Conservation (phyloP, 2,329 filamentous ascomycete species). For the Xylaria sp. region DNA sequence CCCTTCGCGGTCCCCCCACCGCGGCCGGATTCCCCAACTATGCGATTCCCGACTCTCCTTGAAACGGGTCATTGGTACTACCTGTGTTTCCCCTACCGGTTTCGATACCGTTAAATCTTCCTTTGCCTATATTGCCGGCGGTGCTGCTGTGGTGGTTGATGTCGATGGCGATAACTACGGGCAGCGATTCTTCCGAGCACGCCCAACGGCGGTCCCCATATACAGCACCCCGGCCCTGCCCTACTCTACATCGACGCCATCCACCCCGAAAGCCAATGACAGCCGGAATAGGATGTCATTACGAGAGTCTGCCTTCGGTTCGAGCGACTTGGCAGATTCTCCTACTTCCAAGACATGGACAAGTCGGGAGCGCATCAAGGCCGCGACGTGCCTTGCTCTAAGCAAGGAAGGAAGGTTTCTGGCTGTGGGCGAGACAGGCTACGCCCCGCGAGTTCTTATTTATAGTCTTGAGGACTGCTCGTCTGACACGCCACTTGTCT, state of each 20-base stretch:
- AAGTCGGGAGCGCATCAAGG: constrained; percentile 90
- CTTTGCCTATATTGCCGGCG: constrained; percentile 92
- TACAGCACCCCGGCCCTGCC: constrained; percentile 61
- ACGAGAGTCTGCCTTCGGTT: constrained; percentile 55
- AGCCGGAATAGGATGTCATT: constrained; percentile 62
- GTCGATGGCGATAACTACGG: constrained; percentile 70
- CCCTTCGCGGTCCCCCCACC: constrained; percentile 66
- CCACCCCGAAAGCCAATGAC: constrained; percentile 67
- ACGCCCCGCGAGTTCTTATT: constrained; percentile 87
- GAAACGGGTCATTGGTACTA: constrained; percentile 88
- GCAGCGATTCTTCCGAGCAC: constrained; percentile 90
- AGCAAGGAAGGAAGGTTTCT: constrained; percentile 86
- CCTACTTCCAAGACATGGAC: constrained; percentile 76
- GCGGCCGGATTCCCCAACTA: constrained; percentile 54
- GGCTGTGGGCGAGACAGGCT: constrained; percentile 94
- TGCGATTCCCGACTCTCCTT: constrained; percentile 71
- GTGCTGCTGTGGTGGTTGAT: constrained; percentile 87
- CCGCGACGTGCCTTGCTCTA: constrained; percentile 87
- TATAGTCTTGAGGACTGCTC: constrained; percentile 84
- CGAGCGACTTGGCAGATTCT: constrained; percentile 65
- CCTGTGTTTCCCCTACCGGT: constrained; percentile 80
- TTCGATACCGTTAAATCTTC: constrained; percentile 80
- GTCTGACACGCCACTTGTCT: constrained; percentile 81
- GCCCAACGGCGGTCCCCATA: constrained; percentile 74
- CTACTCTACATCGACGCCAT: constrained; percentile 55